Conservation (phyloP, 306 rosid species). For the Malus sieversii region DNA sequence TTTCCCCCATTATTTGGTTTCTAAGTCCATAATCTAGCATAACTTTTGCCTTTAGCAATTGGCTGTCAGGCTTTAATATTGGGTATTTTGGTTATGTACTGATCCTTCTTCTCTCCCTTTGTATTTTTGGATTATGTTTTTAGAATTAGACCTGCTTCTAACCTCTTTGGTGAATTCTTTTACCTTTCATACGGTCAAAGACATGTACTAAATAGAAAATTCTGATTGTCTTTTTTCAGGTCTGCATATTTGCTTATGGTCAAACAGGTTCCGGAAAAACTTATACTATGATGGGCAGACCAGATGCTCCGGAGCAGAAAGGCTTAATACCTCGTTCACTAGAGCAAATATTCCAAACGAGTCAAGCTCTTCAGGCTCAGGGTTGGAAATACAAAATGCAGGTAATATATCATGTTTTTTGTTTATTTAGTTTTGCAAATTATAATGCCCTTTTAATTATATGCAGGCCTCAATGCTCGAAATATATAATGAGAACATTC, state of each 20-base stretch:
- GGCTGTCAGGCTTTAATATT: neutral
- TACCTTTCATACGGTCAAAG: neutral
- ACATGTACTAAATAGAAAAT: constrained; percentile 6
- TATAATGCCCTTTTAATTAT: neutral
- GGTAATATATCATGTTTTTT: constrained; percentile 31
- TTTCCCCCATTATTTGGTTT: neutral
- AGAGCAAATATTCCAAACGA: constrained; percentile 76
- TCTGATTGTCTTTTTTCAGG: constrained; percentile 42
- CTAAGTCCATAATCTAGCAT: neutral
- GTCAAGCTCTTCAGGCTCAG: constrained; percentile 69
- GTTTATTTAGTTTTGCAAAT: constrained; percentile 3
- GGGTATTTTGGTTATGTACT: neutral
- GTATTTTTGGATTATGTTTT: neutral
- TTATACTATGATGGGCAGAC: constrained; percentile 91
- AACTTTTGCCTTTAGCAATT: neutral
- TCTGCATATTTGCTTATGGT: constrained; percentile 97
- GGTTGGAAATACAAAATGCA: constrained; percentile 94
- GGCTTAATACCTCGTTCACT: constrained; percentile 90
- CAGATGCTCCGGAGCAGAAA: constrained; percentile 65
- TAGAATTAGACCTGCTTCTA: neutral
- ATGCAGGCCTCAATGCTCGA: constrained; percentile 79
- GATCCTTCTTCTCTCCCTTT: neutral
- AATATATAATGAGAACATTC: constrained; percentile 85
- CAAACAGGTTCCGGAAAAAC: constrained; percentile 95
- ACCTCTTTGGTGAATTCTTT: too few relatives aligned